Evolutionary conservation across 2,329 filamentous ascomycete species (phyloP).

Genomic region (Cladophialophora bantiana): DNA sequence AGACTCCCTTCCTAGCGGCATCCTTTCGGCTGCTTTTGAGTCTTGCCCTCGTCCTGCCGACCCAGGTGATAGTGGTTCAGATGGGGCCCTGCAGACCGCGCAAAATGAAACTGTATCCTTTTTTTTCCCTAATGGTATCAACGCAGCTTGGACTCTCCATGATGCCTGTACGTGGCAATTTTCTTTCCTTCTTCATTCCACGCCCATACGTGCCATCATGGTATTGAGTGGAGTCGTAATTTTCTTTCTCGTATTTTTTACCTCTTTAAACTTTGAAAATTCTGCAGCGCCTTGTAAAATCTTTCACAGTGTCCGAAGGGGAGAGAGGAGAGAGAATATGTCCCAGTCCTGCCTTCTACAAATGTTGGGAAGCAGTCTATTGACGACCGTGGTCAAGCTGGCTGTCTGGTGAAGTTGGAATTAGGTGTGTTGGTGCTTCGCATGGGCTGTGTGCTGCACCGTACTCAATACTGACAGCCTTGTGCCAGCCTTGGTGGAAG

Average conservation of each 20-base stretch:
- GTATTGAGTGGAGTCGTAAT: not conserved
- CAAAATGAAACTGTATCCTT: not conserved
- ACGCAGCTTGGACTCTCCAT: not conserved
- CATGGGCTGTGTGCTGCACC: not conserved
- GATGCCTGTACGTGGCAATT: not conserved
- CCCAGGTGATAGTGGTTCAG: not conserved
- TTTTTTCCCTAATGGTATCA: not conserved
- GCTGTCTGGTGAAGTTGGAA: conserved; percentile 1
- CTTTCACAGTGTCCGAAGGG: not conserved
- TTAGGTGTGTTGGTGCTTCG: not conserved
- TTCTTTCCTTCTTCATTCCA: not conserved
- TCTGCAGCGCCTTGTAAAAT: not conserved
- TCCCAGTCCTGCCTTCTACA: not conserved
- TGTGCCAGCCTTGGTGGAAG: not conserved
- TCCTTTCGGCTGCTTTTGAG: not conserved
- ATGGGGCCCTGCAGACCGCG: not conserved
- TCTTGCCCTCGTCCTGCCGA: not conserved
- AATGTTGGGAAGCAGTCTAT: not conserved
- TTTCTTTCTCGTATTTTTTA: not conserved
- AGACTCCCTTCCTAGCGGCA: not conserved
- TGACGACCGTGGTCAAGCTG: not conserved
- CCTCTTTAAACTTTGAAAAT: not conserved
- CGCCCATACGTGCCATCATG: not conserved
- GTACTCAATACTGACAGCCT: not conserved
- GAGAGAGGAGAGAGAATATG: not conserved